These are phyloP conservation scores for Harringtonia aguacate DNA, from an alignment of 2,329 filamentous ascomycete genomes.

Conservation along the genomic window DNA sequence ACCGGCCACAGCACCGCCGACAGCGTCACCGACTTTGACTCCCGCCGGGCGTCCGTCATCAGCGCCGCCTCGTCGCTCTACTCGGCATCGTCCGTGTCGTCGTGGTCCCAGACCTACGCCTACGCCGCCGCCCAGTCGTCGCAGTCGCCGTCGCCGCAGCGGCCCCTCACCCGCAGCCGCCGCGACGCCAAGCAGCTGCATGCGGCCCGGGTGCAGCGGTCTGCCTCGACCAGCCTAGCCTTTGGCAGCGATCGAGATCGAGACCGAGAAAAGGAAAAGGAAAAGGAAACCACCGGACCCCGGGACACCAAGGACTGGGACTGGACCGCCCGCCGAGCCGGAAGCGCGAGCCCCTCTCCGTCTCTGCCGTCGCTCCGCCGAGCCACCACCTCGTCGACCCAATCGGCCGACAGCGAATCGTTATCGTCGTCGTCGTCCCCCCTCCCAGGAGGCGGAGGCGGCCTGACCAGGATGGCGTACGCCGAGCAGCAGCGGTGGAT, in stretches of 20 bases:
- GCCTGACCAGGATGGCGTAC: conserved; percentile 49
- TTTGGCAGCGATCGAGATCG: conserved; percentile 17
- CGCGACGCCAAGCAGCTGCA: conserved; percentile 39
- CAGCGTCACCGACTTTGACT: conserved; percentile 15
- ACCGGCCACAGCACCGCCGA: conserved; percentile 3
- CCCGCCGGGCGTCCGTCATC: conserved; percentile 17
- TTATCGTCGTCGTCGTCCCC: too few species aligned
- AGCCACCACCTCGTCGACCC: conserved; percentile 9
- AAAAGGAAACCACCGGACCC: conserved; percentile 1
- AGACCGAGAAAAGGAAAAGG: conserved; percentile 5
- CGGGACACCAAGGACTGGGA: conserved; percentile 5
- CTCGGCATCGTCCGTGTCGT: conserved; percentile 3
- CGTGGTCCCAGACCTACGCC: background rate
- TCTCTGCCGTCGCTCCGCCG: conserved; percentile 1
- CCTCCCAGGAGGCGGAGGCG: conserved; percentile 31
- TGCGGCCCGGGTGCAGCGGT: conserved; percentile 35
- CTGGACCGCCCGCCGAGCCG: conserved; percentile 8
- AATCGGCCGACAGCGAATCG: background rate
- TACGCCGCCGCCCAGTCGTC: conserved; percentile 11
- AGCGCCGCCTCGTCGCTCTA: conserved; percentile 16
- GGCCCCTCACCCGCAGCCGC: conserved; percentile 25
- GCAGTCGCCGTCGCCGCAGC: conserved; percentile 12
- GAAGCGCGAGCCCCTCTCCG: conserved; percentile 5
- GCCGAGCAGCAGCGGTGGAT: conserved; percentile 58
- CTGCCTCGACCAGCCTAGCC: conserved; percentile 25